These are phyloP conservation scores for Boletus reticuloceps DNA, from an alignment of 768 basidiomycete species.

Conservation along the genomic window DNA sequence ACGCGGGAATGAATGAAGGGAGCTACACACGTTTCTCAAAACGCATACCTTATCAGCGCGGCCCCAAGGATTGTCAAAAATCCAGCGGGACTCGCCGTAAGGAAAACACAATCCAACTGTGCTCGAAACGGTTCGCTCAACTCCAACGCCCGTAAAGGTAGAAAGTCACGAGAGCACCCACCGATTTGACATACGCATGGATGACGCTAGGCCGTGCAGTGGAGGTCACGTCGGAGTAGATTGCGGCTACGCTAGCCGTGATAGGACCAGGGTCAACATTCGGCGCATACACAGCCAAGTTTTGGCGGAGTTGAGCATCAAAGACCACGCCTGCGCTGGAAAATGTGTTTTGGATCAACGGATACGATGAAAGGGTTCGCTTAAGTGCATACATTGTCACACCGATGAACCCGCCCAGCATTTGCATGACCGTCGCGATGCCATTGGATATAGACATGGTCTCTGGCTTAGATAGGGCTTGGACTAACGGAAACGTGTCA, in stretches of 20 bases:
- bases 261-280: constrained; percentile 8
- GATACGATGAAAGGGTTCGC: neutral
- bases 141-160: too few relatives aligned
- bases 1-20: neutral
- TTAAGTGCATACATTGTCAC: constrained; percentile 1
- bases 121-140: neutral
- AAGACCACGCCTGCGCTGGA: constrained; percentile 10
- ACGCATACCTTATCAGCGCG: constrained; percentile 6
- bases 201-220: constrained; percentile 5
- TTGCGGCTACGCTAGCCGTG: constrained; percentile 3
- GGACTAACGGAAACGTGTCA: constrained; percentile 1
- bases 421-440: constrained; percentile 10
- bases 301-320: constrained; percentile 3
- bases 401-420: constrained; percentile 11
- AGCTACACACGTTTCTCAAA: neutral
- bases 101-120: constrained; percentile 12
- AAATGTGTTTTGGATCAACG: neutral
- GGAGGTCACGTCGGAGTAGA: constrained; percentile 5
- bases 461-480: constrained; percentile 3
- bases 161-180: too few relatives aligned
- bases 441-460: constrained; percentile 5
- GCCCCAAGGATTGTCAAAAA: constrained; percentile 8
- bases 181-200: constrained; percentile 12
- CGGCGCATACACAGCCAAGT: constrained; percentile 9
- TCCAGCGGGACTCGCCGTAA: constrained; percentile 11